phyloP scores from a whole-genome alignment of 495 filamentous ascomycete species.

The Neurospora discreta region DNA sequence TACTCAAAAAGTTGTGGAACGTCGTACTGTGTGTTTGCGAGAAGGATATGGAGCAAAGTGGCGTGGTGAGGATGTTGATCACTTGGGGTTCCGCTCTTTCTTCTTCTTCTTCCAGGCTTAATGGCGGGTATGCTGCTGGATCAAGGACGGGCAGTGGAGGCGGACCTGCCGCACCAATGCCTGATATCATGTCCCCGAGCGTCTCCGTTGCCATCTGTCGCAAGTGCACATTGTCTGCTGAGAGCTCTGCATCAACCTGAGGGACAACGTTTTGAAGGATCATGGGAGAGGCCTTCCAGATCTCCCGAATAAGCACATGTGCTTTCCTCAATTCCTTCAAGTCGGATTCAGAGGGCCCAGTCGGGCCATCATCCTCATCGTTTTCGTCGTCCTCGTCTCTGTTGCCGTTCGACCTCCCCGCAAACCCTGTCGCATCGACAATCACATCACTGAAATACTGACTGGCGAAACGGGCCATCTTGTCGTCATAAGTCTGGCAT shows the following conservation, averaged over 20 bases:
- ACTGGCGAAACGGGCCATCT: constrained; percentile 86
- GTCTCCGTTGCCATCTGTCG: constrained; percentile 84
- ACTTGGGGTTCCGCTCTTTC: constrained; percentile 30
- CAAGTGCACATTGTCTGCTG: constrained; percentile 77
- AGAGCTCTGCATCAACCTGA: constrained; percentile 85
- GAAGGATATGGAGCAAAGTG: constrained; percentile 74
- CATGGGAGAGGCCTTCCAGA: constrained; percentile 84
- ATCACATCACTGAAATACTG: constrained; percentile 98
- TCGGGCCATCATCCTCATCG: constrained; percentile 46
- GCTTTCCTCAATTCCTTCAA: constrained; percentile 80
- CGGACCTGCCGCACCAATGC: constrained; percentile 80
- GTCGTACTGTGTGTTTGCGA: constrained; percentile 63
- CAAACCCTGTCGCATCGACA: constrained; percentile 62
- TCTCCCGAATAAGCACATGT: constrained; percentile 76
- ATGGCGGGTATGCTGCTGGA: constrained; percentile 67
- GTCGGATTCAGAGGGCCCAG: constrained; percentile 66
- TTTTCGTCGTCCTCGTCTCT: constrained; percentile 54
- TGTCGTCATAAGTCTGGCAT: constrained; percentile 80
- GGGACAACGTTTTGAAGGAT: constrained; percentile 90
- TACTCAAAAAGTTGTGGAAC: constrained; percentile 71
- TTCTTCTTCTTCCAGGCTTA: constrained; percentile 52
- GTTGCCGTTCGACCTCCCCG: constrained; percentile 37
- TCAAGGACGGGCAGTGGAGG: constrained; percentile 63
- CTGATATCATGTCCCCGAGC: constrained; percentile 83
- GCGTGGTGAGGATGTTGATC: constrained; percentile 59